Percentiles rank a stretch among this genome's conserved stretches.
These are phyloP conservation scores for Yarrowia porcina DNA, from an alignment of 805 yeast genomes.

Conservation along the genomic window DNA sequence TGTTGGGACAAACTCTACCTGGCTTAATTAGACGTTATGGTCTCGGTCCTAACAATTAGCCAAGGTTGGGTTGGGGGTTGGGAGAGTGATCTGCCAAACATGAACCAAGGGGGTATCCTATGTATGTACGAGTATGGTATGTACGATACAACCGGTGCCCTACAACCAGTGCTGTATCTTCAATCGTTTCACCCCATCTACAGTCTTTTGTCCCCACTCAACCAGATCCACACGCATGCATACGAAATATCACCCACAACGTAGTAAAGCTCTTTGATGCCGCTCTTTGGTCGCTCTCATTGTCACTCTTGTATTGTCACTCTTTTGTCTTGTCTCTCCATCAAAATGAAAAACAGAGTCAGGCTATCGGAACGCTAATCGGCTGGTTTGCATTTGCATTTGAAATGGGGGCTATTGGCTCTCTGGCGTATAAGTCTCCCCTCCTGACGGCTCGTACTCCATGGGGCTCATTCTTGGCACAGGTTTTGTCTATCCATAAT, in stretches of 20 bases:
- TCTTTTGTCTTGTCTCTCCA: neutral
- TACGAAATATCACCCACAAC: neutral
- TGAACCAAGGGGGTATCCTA: too few relatives aligned
- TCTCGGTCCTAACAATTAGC: constrained; percentile 10
- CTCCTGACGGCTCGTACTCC: neutral
- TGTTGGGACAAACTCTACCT: constrained; percentile 22
- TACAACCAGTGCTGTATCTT: too few relatives aligned
- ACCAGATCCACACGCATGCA: too few relatives aligned
- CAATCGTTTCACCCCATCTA: too few relatives aligned
- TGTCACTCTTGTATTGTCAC: too few relatives aligned
- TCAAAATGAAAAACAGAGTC: neutral
- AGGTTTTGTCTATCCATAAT: too few relatives aligned
- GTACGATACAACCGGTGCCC: too few relatives aligned
- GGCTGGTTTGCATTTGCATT: neutral
- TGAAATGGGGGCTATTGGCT: constrained; percentile 2
- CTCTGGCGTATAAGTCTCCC: constrained; percentile 5
- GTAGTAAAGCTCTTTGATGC: neutral
- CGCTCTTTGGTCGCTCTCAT: too few relatives aligned
- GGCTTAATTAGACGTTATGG: constrained; percentile 11
- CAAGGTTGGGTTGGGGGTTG: constrained; percentile 3
- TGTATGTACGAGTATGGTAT: too few relatives aligned
- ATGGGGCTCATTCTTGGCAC: neutral
- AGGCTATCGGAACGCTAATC: constrained; percentile 15
- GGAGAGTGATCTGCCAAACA: neutral
- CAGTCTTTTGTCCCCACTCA: too few relatives aligned